Conservation (phyloP, 345 rosid genomes). For the Murraya paniculata region DNA sequence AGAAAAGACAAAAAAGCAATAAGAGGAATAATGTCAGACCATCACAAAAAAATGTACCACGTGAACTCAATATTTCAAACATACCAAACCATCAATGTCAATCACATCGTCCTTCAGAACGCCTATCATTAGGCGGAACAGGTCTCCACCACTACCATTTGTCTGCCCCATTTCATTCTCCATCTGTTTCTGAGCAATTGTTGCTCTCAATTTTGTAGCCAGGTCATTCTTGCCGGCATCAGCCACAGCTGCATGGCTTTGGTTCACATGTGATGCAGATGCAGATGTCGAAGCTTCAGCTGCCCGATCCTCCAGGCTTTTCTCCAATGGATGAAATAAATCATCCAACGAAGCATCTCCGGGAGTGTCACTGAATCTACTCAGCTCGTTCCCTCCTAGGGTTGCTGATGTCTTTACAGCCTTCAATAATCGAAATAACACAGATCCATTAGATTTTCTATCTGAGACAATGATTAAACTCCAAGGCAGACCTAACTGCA, state of each 20-base stretch:
- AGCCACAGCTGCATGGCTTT: conserved; percentile 43
- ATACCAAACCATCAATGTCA: conserved; percentile 95
- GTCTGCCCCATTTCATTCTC: conserved; percentile 73
- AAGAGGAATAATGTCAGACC: background rate
- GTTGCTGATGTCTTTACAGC: conserved; percentile 47
- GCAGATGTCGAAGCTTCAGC: conserved; percentile 85
- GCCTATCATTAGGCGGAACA: conserved; percentile 80
- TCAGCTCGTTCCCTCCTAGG: conserved; percentile 66
- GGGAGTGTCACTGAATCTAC: conserved; percentile 90
- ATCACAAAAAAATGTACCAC: conserved; percentile 1
- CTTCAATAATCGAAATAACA: conserved; percentile 38
- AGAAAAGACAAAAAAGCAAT: conserved; percentile 10
- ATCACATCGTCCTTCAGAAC: conserved; percentile 87
- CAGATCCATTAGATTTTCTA: conserved; percentile 11
- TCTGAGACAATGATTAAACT: conserved; percentile 4
- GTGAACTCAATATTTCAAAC: conserved; percentile 22
- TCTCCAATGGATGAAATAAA: conserved; percentile 85
- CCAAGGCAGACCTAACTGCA: conserved; percentile 2
- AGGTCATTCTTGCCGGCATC: conserved; percentile 84
- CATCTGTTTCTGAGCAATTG: conserved; percentile 93
- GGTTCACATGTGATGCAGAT: conserved; percentile 64
- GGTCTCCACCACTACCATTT: conserved; percentile 86
- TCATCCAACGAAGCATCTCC: conserved; percentile 97
- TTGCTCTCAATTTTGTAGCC: conserved; percentile 86
- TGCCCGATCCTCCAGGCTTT: conserved; percentile 43